A percentile compares a stretch with the other conserved stretches of the same genome.
Evolutionary conservation across 192 early-diverging fungal genomes (phyloP).

Genomic region (Backusella westeae): DNA sequence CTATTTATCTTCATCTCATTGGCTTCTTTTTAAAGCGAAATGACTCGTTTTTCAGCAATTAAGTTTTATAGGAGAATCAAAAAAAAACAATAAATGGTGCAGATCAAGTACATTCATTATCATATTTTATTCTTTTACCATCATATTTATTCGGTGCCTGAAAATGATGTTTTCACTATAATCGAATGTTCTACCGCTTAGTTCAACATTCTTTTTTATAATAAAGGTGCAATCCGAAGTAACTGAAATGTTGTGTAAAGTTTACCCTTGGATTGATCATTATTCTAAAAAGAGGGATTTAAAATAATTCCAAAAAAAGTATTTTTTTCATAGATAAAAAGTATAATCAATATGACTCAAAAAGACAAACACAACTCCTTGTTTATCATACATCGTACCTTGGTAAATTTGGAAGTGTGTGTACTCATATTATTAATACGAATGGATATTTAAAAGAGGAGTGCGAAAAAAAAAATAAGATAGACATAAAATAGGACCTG

Average conservation of each 20-base stretch:
- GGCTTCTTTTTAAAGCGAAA: background rate
- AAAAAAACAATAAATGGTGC: background rate
- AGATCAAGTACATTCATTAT: too few relatives aligned
- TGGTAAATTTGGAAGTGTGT: background rate
- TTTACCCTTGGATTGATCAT: background rate
- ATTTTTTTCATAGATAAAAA: background rate
- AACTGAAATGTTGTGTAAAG: background rate
- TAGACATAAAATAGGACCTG: background rate
- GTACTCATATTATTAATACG: background rate
- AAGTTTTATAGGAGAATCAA: background rate
- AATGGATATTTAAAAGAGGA: background rate
- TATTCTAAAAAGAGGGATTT: background rate
- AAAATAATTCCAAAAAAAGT: background rate
- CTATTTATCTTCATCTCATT: background rate
- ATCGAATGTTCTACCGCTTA: too few relatives aligned
- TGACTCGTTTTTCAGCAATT: background rate
- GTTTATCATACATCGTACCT: background rate
- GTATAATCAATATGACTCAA: background rate
- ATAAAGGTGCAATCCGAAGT: background rate
- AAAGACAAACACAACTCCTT: background rate
- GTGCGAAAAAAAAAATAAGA: background rate
- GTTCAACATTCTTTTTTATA: too few relatives aligned
- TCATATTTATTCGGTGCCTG: too few relatives aligned
- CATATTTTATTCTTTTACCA: background rate
- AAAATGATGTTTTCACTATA: too few relatives aligned